These are phyloP conservation scores for Neotropicomus parvogracilis DNA, from an alignment of 1,284 basidiomycete species.

Conservation along the genomic window DNA sequence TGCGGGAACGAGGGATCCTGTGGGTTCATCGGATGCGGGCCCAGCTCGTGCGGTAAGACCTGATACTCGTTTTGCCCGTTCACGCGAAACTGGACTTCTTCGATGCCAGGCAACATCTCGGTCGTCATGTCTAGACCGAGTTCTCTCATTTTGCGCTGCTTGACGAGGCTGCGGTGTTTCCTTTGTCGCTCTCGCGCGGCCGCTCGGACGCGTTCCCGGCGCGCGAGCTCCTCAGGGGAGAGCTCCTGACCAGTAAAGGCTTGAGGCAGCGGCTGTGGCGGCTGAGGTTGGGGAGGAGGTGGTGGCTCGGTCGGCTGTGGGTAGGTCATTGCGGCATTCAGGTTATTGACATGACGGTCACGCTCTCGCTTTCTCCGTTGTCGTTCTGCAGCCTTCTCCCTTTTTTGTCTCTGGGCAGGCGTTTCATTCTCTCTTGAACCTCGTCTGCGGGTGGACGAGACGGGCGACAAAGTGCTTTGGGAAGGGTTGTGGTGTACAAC, in stretches of 20 bases:
- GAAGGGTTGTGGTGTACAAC: slow-evolving; percentile 32
- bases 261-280: slow-evolving; percentile 28
- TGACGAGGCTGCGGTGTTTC: slow-evolving; percentile 72
- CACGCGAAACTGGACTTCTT: slow-evolving; percentile 59
- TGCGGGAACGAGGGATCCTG: slow-evolving; percentile 48
- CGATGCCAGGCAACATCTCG: slow-evolving; percentile 57
- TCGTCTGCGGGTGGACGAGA: slow-evolving; percentile 47
- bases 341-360: slow-evolving; percentile 49
- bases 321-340: slow-evolving; percentile 42
- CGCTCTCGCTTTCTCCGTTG: slow-evolving; percentile 75
- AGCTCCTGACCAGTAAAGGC: slow-evolving; percentile 40
- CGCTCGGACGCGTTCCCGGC: slow-evolving; percentile 64
- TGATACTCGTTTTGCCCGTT: slow-evolving; percentile 56
- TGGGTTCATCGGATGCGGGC: slow-evolving; percentile 33
- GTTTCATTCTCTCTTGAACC: slow-evolving; percentile 63
- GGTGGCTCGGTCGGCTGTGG: slow-evolving; percentile 28
- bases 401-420: slow-evolving; percentile 62
- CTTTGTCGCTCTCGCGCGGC: slow-evolving; percentile 73
- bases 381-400: slow-evolving; percentile 77
- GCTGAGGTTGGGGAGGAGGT: slow-evolving; percentile 29
- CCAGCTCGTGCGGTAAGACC: slow-evolving; percentile 51
- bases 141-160: slow-evolving; percentile 72
- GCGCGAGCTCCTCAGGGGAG: slow-evolving; percentile 58
- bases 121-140: slow-evolving; percentile 73
- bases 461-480: slow-evolving; percentile 32